These are phyloP conservation scores for Sarocladium oryzae DNA, from an alignment of 2,329 filamentous ascomycete species.

Conservation along the genomic window DNA sequence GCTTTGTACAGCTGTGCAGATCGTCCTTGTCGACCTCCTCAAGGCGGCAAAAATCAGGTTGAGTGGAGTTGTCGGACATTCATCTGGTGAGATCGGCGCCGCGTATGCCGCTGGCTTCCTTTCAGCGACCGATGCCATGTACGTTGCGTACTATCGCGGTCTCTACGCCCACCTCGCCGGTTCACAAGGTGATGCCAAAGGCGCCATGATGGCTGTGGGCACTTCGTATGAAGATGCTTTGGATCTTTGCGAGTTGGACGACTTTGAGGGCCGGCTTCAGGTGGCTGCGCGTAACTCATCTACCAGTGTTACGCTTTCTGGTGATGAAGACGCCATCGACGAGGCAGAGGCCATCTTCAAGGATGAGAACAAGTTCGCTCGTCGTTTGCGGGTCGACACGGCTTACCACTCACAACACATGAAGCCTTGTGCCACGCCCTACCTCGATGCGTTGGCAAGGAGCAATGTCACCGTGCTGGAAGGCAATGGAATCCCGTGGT, in stretches of 20 bases:
- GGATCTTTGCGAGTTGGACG: not conserved
- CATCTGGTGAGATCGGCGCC: conserved; percentile 37
- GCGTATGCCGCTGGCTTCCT: conserved; percentile 34
- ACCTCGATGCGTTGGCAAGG: conserved; percentile 10
- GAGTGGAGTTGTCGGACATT: conserved; percentile 31
- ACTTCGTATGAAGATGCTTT: conserved; percentile 11
- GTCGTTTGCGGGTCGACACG: conserved; percentile 33
- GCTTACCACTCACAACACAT: conserved; percentile 47
- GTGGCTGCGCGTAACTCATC: conserved; percentile 21
- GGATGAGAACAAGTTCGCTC: conserved; percentile 23
- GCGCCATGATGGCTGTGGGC: conserved; percentile 45
- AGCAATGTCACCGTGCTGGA: conserved; percentile 2
- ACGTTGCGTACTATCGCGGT: conserved; percentile 40
- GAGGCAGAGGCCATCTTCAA: conserved; percentile 16
- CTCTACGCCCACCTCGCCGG: conserved; percentile 27
- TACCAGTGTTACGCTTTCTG: conserved; percentile 21
- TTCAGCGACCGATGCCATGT: conserved; percentile 32
- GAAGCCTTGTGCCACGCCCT: conserved; percentile 17
- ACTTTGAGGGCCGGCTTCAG: conserved; percentile 14
- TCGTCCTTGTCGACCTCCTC: conserved; percentile 34
- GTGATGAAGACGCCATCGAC: conserved; percentile 21
- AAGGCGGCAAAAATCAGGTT: conserved; percentile 29
- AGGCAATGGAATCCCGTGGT: conserved; percentile 12
- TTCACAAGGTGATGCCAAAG: conserved; percentile 27
- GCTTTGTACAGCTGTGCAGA: conserved; percentile 33